Percentiles rank a stretch among this genome's conserved stretches.
Conservation (phyloP, 495 filamentous ascomycete genomes). For the Ramalina intermedia region DNA sequence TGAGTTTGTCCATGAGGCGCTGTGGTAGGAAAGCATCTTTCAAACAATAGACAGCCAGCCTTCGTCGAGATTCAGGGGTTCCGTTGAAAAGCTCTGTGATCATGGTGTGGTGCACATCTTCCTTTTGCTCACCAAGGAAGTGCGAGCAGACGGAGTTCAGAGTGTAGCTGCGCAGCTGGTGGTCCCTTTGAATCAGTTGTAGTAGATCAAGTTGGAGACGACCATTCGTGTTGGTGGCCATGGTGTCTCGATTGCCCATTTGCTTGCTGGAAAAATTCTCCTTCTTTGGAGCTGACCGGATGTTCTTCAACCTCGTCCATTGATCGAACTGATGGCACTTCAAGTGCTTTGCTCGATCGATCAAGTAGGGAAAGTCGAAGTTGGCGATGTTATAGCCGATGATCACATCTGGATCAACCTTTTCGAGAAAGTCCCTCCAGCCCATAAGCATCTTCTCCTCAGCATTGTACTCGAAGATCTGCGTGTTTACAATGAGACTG, state of each 20-base stretch:
- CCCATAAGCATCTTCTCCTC: conserved; percentile 77
- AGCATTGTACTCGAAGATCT: conserved; percentile 65
- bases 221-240: conserved; percentile 85
- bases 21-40: conserved; percentile 97
- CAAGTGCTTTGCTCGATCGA: conserved; percentile 76
- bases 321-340: conserved; percentile 63
- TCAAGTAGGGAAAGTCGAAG: conserved; percentile 95
- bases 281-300: conserved; percentile 51
- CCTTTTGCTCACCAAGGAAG: conserved; percentile 94
- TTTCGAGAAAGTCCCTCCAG: conserved; percentile 80
- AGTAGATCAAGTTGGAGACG: conserved; percentile 86
- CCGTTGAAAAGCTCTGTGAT: conserved; percentile 97
- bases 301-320: conserved; percentile 61
- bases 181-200: conserved; percentile 83
- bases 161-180: conserved; percentile 91
- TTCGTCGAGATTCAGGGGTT: conserved; percentile 75
- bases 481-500: conserved; percentile 85
- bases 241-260: conserved; percentile 93
- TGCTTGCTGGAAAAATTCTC: conserved; percentile 94
- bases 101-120: conserved; percentile 98
- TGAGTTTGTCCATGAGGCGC: conserved; percentile 90
- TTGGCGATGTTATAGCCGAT: conserved; percentile 99
- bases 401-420: conserved; percentile 93
- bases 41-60: conserved; percentile 89
- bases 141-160: conserved; percentile 95